Percentiles rank a stretch among this genome's conserved stretches.
Evolutionary conservation across 805 yeast genomes (phyloP).

Genomic region (Tetrapisispora nanseiensis): DNA sequence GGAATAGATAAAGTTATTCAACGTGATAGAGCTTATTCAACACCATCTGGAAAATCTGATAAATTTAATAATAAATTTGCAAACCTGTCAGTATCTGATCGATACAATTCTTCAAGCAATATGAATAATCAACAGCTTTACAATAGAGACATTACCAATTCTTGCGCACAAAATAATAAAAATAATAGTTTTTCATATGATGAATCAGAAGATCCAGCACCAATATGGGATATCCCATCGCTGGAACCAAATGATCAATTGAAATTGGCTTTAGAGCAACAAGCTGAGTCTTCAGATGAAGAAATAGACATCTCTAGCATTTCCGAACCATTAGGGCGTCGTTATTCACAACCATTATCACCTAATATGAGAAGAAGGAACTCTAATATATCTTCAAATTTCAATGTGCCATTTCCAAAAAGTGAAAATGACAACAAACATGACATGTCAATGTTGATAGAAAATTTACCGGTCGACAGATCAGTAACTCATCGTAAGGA

Average conservation of each 20-base stretch:
- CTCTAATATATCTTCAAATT: background rate
- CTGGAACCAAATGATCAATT: slow-evolving; percentile 33
- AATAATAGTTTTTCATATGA: slow-evolving; percentile 4
- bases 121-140: background rate
- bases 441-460: background rate
- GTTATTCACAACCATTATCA: background rate
- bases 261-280: slow-evolving; percentile 19
- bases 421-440: slow-evolving; percentile 3
- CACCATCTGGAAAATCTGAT: slow-evolving; percentile 10
- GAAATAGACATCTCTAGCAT: background rate
- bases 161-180: background rate
- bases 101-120: background rate
- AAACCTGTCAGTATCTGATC: background rate
- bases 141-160: background rate
- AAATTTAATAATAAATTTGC: background rate
- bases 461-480: slow-evolving; percentile 9
- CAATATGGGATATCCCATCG: slow-evolving; percentile 33
- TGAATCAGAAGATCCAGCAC: slow-evolving; percentile 18
- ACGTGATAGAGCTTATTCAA: slow-evolving; percentile 29
- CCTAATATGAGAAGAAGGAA: background rate
- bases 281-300: background rate
- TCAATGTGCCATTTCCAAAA: slow-evolving; percentile 2
- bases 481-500: slow-evolving; percentile 29
- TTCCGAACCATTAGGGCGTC: background rate
- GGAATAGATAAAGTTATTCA: slow-evolving; percentile 8